phyloP scores from a whole-genome alignment of 768 basidiomycete genomes.

The Gloeopeniophorella convolvens region DNA sequence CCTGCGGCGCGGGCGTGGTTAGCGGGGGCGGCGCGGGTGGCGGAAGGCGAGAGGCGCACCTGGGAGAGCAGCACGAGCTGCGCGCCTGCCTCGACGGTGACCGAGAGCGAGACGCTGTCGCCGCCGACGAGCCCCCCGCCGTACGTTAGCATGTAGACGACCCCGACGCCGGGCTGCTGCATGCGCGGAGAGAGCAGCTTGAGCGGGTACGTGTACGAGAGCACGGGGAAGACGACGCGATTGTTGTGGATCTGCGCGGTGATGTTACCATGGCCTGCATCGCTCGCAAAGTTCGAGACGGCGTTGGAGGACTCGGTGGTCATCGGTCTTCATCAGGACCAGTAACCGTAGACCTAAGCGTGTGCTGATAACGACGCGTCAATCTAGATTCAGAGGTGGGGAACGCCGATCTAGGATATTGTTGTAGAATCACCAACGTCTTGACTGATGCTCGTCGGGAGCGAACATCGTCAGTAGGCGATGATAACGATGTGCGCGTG shows the following conservation, averaged over 20 bases:
- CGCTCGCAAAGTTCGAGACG: too few relatives aligned
- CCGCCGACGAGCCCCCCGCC: slow-evolving; percentile 91
- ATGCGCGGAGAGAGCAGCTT: slow-evolving; percentile 77
- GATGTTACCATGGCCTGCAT: slow-evolving; percentile 54
- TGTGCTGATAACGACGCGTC: too few relatives aligned
- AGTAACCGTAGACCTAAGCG: too few relatives aligned
- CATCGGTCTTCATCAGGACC: too few relatives aligned
- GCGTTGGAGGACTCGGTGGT: too few relatives aligned
- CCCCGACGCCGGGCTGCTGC: slow-evolving; percentile 42
- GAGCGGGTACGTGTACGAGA: slow-evolving; percentile 79
- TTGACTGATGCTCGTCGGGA: too few relatives aligned
- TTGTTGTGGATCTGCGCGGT: slow-evolving; percentile 45
- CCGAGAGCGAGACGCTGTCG: slow-evolving; percentile 60
- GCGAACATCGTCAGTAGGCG: too few relatives aligned
- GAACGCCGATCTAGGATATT: too few relatives aligned
- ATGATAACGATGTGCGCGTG: too few relatives aligned
- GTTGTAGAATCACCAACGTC: too few relatives aligned
- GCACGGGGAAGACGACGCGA: slow-evolving; percentile 59
- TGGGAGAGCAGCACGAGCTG: slow-evolving; percentile 78
- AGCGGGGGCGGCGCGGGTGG: neutral
- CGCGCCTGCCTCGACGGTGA: slow-evolving; percentile 50
- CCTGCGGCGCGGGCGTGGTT: slow-evolving; percentile 38
- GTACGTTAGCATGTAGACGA: slow-evolving; percentile 79
- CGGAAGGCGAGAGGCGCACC: slow-evolving; percentile 34
- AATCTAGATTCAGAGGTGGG: too few relatives aligned